phyloP scores from a whole-genome alignment of 345 rosid genomes.

The Citrus sinensis region DNA sequence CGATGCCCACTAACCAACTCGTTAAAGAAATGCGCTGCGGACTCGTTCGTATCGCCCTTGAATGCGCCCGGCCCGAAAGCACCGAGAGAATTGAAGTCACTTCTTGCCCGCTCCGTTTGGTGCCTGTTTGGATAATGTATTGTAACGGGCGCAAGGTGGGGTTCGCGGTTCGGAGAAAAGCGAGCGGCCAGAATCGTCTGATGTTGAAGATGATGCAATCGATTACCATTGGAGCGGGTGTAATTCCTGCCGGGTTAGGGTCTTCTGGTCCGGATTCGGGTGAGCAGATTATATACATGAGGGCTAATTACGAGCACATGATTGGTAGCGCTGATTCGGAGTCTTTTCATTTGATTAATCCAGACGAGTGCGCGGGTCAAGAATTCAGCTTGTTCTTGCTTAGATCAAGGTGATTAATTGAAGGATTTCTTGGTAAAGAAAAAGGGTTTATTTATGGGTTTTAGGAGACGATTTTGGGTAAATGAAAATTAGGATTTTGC shows the following conservation, averaged over 20 bases:
- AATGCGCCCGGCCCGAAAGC: constrained; percentile 45
- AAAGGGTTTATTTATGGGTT: neutral
- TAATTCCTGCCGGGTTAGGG: constrained; percentile 48
- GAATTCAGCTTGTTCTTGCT: constrained; percentile 88
- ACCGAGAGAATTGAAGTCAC: constrained; percentile 11
- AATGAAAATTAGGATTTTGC: neutral
- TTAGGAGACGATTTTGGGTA: neutral
- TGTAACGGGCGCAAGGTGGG: constrained; percentile 71
- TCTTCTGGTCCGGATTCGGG: constrained; percentile 32
- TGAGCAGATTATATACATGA: constrained; percentile 73
- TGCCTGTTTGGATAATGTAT: constrained; percentile 66
- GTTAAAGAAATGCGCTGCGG: constrained; percentile 76
- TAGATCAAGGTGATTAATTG: constrained; percentile 28
- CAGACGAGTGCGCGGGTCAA: constrained; percentile 66
- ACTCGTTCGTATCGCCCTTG: constrained; percentile 72
- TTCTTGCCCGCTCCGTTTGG: constrained; percentile 56
- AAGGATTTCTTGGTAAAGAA: neutral
- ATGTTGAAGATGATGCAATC: constrained; percentile 75
- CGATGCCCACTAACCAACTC: constrained; percentile 56
- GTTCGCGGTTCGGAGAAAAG: constrained; percentile 51
- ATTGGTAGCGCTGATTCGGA: constrained; percentile 70
- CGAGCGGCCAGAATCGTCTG: constrained; percentile 38
- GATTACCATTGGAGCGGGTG: constrained; percentile 76
- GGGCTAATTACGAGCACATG: constrained; percentile 81
- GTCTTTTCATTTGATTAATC: constrained; percentile 80